Conservation (phyloP, 345 rosid species). For the Viola odorata region DNA sequence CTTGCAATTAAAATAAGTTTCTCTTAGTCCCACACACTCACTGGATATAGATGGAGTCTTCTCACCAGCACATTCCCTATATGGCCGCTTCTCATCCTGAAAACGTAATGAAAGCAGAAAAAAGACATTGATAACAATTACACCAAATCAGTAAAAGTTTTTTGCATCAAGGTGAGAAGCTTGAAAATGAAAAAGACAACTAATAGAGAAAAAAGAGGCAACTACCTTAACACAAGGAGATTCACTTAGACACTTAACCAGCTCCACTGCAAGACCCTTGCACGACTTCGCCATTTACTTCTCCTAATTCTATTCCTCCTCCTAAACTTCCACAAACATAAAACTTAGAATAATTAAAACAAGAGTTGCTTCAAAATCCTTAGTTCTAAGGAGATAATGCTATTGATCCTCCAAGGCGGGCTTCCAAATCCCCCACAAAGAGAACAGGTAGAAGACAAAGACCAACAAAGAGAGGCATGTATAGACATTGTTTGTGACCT, state of each 20-base stretch:
- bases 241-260: conserved; percentile 89
- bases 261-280: conserved; percentile 89
- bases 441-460: too few relatives aligned
- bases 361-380: too few relatives aligned
- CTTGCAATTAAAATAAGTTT: conserved; percentile 98
- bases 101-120: neutral
- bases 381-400: too few relatives aligned
- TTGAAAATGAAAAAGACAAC: neutral
- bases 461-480: too few relatives aligned
- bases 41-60: conserved; percentile 72
- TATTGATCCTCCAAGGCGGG: too few relatives aligned
- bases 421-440: too few relatives aligned
- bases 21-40: conserved; percentile 89
- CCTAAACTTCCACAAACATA: too few relatives aligned
- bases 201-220: neutral
- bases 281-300: conserved; percentile 79
- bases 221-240: conserved; percentile 75
- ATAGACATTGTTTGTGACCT: too few relatives aligned
- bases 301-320: neutral
- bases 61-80: conserved; percentile 83
- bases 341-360: too few relatives aligned
- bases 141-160: neutral
- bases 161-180: neutral
- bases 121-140: neutral
- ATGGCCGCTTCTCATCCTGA: conserved; percentile 70